Evolutionary conservation across 2,329 filamentous ascomycete genomes (phyloP).

Genomic region (Paraphaeosphaeria sporulosa): DNA sequence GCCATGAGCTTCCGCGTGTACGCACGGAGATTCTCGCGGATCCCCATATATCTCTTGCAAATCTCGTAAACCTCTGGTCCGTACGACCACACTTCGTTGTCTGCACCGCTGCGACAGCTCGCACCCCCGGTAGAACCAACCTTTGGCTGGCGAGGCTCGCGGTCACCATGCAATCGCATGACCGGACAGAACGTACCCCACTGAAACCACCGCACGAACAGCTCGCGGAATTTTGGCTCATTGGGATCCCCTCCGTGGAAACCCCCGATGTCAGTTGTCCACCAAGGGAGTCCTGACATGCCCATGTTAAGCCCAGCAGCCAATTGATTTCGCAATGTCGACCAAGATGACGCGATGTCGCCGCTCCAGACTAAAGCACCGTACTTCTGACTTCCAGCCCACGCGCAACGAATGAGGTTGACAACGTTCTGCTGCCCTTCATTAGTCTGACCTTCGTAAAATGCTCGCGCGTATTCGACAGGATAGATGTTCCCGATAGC

Average conservation of each 20-base stretch:
- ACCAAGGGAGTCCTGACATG: conserved; percentile 70
- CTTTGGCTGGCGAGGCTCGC: conserved; percentile 64
- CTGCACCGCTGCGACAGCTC: conserved; percentile 56
- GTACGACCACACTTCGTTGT: conserved; percentile 73
- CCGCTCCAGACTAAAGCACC: conserved; percentile 73
- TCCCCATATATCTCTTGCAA: conserved; percentile 64
- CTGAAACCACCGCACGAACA: conserved; percentile 74
- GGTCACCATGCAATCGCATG: conserved; percentile 71
- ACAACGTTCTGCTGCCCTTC: conserved; percentile 65
- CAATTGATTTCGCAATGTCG: conserved; percentile 65
- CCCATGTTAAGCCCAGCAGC: conserved; percentile 72
- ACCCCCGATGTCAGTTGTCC: conserved; percentile 75
- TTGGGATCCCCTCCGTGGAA: conserved; percentile 71
- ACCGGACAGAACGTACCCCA: conserved; percentile 73
- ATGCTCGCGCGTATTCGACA: conserved; percentile 63
- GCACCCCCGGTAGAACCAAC: conserved; percentile 47
- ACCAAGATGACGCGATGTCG: conserved; percentile 71
- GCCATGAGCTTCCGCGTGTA: conserved; percentile 68
- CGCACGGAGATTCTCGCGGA: conserved; percentile 65
- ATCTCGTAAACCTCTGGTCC: conserved; percentile 67
- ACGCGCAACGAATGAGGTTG: conserved; percentile 65
- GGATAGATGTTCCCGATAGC: conserved; percentile 69
- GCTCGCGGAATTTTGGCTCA: conserved; percentile 65
- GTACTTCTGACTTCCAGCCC: conserved; percentile 68
- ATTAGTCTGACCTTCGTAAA: conserved; percentile 65